A percentile compares a stretch with the other conserved stretches of the same genome.
Conservation (phyloP, 108 stramenopile genomes). For the Cyclotella kingstonii region DNA sequence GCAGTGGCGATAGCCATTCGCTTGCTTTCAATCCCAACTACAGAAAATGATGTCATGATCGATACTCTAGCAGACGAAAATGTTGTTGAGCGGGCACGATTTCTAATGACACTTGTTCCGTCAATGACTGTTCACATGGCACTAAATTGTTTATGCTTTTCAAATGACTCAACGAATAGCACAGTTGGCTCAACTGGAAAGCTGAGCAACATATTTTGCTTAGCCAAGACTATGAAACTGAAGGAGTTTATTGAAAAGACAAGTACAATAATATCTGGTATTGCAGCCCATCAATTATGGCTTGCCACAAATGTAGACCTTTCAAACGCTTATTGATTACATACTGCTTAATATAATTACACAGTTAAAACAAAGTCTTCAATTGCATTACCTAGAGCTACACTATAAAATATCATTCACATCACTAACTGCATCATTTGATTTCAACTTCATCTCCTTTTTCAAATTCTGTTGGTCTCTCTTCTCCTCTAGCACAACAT, state of each 20-base stretch:
- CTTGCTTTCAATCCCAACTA: background rate
- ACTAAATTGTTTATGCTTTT: slow-evolving; percentile 18
- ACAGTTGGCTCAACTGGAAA: background rate
- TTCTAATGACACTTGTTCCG: slow-evolving; percentile 44
- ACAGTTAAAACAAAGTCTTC: no score
- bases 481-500: no score
- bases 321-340: slow-evolving; percentile 12
- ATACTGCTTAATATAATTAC: no score
- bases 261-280: background rate
- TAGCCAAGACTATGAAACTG: slow-evolving; percentile 18
- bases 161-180: background rate
- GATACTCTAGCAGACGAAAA: slow-evolving; percentile 23
- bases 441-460: no score
- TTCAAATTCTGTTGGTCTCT: no score
- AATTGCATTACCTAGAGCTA: no score
- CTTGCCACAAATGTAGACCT: slow-evolving; percentile 10
- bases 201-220: slow-evolving; percentile 18
- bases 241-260: slow-evolving; percentile 17
- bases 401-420: no score
- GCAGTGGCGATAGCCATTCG: slow-evolving; percentile 44
- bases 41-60: slow-evolving; percentile 3
- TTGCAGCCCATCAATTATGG: slow-evolving; percentile 13
- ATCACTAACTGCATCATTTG: no score
- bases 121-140: slow-evolving; percentile 46
- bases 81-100: slow-evolving; percentile 39